Base-by-base conservation (phyloP, 176 grass and related monocot genomes). In the Leersia perrieri region DNA sequence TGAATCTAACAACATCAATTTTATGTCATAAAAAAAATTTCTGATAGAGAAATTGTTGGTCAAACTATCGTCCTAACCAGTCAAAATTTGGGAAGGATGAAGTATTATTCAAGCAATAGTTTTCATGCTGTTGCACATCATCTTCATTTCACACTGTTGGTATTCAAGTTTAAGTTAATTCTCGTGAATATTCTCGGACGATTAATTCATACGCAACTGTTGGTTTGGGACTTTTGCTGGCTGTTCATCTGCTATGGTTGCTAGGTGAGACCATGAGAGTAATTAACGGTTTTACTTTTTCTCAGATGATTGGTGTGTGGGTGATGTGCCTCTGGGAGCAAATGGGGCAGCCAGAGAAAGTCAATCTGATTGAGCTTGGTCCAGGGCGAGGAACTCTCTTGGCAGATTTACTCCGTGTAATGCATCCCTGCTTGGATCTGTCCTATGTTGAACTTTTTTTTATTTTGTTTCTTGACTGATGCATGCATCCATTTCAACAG, bases 331-430 rank as follows among this genome's bases (percentile, higher is more conserved):
- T 98, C 18, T 98, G 92, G 92, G 88, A 98, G 81, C 92, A 98
- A 89, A 93, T 98, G 90, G 96, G 88, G 22, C 75, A 82, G 66
- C 92, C 96, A 32, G 78, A 83, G 42, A 91, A 86, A 60, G 90
- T 98, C 36, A 98, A 98, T 86, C 78, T 98, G 73, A 87, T 95
- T 33, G 96, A 98, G 84, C 96, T 98, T 78, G 96, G 92, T 60
- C 96, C 88, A 61, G 96, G 92, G 29, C 83, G 96, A 32, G 96
- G 92, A 78, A 98, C 96, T 18, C 90, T 95, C 53, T 86, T 95
- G 82, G 90, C 84, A 33, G 96, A 98, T 89, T 86, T 98, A 76
- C 90, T 98, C 20, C 84, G 84, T 78, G 96, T 98, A 81, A 79
- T 82, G 60, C 18, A 63, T 78, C 36, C n/a, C 68, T 41, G 9